Conservation (phyloP, 345 rosid genomes). For the Lumnitzera littorea region DNA sequence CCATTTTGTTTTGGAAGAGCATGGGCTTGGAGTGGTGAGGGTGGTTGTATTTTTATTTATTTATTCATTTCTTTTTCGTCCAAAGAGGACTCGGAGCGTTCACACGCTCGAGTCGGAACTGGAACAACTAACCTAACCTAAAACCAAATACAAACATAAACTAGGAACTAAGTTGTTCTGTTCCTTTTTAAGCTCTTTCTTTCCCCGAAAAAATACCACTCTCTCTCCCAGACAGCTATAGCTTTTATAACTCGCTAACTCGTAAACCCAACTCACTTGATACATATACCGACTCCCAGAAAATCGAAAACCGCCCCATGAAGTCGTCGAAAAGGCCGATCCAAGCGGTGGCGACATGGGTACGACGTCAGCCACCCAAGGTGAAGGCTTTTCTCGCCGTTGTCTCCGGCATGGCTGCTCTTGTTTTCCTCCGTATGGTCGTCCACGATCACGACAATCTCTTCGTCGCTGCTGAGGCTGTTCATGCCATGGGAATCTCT, state of each 20-base stretch:
- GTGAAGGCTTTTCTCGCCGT: constrained; percentile 38
- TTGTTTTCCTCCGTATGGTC: constrained; percentile 32
- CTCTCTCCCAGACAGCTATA: no score
- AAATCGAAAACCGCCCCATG: constrained; percentile 11
- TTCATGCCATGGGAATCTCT: constrained; percentile 34
- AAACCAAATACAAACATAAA: no score
- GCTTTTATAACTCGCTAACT: not conserved
- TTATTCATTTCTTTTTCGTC: no score
- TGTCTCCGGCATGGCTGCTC: constrained; percentile 33
- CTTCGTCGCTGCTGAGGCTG: constrained; percentile 44
- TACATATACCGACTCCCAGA: not conserved
- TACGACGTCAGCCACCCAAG: constrained; percentile 39
- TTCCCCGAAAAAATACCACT: no score
- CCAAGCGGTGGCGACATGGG: constrained; percentile 25
- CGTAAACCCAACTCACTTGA: constrained; percentile 1
- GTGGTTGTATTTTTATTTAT: no score
- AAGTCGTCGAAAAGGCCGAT: constrained; percentile 26
- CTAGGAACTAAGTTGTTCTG: no score
- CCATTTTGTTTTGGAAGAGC: no score
- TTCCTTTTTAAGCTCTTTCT: no score
- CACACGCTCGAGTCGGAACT: no score
- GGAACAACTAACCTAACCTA: no score
- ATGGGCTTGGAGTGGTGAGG: no score
- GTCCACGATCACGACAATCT: constrained; percentile 43
- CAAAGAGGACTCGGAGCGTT: no score